phyloP scores from a whole-genome alignment of 2,329 filamentous ascomycete genomes.

The Venturia aucupariae region DNA sequence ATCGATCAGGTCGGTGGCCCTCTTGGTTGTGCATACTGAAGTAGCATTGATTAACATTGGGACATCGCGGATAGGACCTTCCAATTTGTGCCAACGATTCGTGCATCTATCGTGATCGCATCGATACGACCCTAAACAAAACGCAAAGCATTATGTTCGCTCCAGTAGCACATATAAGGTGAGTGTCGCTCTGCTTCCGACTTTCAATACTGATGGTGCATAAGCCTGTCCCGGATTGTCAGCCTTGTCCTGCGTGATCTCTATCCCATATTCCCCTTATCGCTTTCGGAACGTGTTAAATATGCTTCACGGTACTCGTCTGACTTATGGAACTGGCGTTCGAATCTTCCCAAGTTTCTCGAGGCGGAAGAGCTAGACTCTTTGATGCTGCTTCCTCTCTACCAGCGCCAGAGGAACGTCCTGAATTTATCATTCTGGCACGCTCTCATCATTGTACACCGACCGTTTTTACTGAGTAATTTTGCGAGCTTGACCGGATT shows the following conservation, averaged over 20 bases:
- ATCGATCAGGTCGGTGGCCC: conserved; percentile 20
- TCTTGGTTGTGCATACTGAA: background rate
- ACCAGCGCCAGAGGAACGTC: background rate
- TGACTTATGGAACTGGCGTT: conserved; percentile 38
- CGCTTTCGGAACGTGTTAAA: conserved; percentile 25
- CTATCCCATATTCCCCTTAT: conserved; percentile 32
- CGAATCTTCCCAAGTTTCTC: conserved; percentile 35
- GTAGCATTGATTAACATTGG: background rate
- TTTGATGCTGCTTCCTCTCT: conserved; percentile 29
- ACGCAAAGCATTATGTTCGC: conserved; percentile 36
- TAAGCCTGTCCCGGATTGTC: conserved; percentile 36
- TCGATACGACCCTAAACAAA: conserved; percentile 22
- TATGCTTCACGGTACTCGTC: conserved; percentile 34
- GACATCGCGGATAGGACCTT: background rate
- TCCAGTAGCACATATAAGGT: conserved; percentile 35
- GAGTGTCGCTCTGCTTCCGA: conserved; percentile 12
- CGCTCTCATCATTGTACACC: conserved; percentile 47
- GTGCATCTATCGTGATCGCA: conserved; percentile 23
- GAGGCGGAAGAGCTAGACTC: conserved; percentile 35
- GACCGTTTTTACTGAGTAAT: conserved; percentile 39
- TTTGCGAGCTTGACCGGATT: background rate
- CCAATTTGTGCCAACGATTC: conserved; percentile 25
- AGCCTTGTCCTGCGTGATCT: conserved; percentile 36
- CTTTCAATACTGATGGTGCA: background rate
- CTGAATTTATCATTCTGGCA: conserved; percentile 26